Evolutionary conservation across 2,329 filamentous ascomycete genomes (phyloP), one percentile per base, ranked within the genome.

Genomic region (Parasarocladium wereldwijsianum): DNA sequence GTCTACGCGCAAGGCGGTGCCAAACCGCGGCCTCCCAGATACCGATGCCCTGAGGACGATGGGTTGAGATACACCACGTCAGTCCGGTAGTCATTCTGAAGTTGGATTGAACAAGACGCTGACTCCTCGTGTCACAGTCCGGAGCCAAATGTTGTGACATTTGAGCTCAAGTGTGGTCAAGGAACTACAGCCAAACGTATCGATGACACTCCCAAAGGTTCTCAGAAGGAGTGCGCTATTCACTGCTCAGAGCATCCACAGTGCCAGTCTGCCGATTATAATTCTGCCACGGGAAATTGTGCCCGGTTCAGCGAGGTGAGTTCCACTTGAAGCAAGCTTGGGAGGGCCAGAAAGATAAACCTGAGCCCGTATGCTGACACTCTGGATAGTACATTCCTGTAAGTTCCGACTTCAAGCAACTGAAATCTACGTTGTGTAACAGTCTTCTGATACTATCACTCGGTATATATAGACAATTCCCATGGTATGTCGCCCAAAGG

Each of bases 1-100:
- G 29, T 31, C 8, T 8, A 11, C 17, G 29, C 20, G 14, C 29
- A 31, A 31, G 29, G 29, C 11, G 29, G 29, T 14, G 17, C 29
- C 20, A 28, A 28, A 19, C 16, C 11, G 20, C 26, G 26, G 13
- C 26, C 26, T 11, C 26, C 26, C 7, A 28, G 20, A 14, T 28
- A 28, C 12, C 8, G 11, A 18, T 28, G 26, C 12, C 26, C 26
- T 12, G 16, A 28, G 17, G 26, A 28, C 17, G 17, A 28, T 15
- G 26, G 26, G 6, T 17, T 28, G 5, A 5, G 20, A 20, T 28
- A 28, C 26, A 28, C 8, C 5, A 28, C 26, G 26, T 28, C 9
- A 8, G 26, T 18, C n/a, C n/a, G n/a, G n/a, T n/a, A n/a, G n/a
- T 17, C 6, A 17, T 6, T 14, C 14, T 16, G 8, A 8, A 20